Conservation (phyloP, 2,329 filamentous ascomycete genomes). For the Aspergillus brasiliensis region DNA sequence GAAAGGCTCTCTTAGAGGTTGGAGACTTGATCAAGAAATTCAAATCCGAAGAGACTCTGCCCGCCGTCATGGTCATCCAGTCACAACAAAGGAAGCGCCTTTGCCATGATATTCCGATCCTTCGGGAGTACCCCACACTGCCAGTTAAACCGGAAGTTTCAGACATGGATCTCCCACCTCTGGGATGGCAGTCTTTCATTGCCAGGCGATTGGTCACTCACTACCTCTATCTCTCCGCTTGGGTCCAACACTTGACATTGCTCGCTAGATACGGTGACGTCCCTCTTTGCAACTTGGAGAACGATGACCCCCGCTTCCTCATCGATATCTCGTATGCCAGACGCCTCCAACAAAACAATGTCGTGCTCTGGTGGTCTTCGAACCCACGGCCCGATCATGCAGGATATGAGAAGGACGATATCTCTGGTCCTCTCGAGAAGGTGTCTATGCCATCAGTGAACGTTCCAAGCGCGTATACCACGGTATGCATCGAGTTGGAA, state of each 20-base stretch:
- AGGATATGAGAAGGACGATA: constrained; percentile 90
- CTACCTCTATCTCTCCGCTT: constrained; percentile 89
- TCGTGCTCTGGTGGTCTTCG: constrained; percentile 96
- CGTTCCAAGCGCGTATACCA: constrained; percentile 89
- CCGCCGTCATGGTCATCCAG: constrained; percentile 84
- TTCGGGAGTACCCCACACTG: constrained; percentile 82
- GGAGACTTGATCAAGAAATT: constrained; percentile 88
- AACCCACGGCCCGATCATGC: constrained; percentile 89
- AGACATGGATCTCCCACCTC: constrained; percentile 83
- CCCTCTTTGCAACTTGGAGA: constrained; percentile 91
- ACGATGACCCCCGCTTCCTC: constrained; percentile 88
- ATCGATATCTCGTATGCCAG: constrained; percentile 96
- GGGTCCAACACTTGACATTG: constrained; percentile 85
- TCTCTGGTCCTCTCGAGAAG: constrained; percentile 77
- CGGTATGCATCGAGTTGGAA: constrained; percentile 93
- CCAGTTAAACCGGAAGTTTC: constrained; percentile 77
- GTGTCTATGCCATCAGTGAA: constrained; percentile 93
- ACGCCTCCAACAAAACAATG: constrained; percentile 83
- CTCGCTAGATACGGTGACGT: constrained; percentile 91
- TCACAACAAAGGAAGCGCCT: constrained; percentile 81
- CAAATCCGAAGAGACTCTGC: constrained; percentile 77
- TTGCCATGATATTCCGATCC: constrained; percentile 78
- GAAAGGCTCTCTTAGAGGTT: constrained; percentile 86
- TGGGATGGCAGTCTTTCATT: constrained; percentile 91
- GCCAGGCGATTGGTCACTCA: constrained; percentile 83